Conservation (phyloP, 1,284 basidiomycete genomes). For the Boletus semigastroideus region DNA sequence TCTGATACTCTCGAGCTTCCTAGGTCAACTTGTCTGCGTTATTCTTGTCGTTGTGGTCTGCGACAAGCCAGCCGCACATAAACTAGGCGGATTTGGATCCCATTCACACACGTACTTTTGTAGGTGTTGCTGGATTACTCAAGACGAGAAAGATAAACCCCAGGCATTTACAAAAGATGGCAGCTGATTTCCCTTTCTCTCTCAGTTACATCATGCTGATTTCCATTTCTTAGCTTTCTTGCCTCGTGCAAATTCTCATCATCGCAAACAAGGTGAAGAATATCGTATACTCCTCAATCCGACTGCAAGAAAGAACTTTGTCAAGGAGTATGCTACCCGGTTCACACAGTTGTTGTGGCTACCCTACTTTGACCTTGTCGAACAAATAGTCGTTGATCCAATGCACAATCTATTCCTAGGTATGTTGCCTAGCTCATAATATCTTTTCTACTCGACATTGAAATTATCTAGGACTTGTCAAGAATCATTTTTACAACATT, state of each 20-base stretch:
- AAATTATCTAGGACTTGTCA: neutral
- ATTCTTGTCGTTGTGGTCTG: conserved; percentile 27
- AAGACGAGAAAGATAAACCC: neutral
- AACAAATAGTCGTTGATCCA: neutral
- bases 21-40: conserved; percentile 15
- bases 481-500: neutral
- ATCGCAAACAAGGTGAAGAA: neutral
- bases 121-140: conserved; percentile 5
- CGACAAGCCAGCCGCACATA: conserved; percentile 39
- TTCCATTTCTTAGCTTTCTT: too few relatives aligned
- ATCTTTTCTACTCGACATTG: too few relatives aligned
- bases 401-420: neutral
- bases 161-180: neutral
- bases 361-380: neutral
- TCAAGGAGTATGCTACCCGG: neutral
- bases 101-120: conserved; percentile 5
- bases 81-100: conserved; percentile 20
- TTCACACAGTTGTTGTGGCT: neutral
- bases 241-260: too few relatives aligned
- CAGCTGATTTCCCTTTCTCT: too few relatives aligned
- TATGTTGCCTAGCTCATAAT: too few relatives aligned
- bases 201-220: too few relatives aligned
- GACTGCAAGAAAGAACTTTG: neutral
- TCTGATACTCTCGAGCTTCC: too few relatives aligned
- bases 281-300: neutral